Evolutionary conservation across 352 stramenopile species (phyloP), one percentile per base, ranked within the genome.

Genomic region (Phytophthora sp.): DNA sequence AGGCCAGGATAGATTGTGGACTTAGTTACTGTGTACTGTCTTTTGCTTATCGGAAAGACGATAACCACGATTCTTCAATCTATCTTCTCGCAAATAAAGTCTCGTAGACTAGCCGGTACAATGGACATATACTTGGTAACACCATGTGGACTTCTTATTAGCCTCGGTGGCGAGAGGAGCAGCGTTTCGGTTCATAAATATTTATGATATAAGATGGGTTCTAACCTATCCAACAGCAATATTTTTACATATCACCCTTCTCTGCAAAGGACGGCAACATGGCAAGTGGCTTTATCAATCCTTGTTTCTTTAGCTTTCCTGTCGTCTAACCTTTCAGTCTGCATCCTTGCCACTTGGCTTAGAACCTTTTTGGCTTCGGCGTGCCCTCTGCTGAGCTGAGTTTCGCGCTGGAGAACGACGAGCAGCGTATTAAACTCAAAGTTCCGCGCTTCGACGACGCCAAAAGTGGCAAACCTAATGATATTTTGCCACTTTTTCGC

Each of bases 311-410:
- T 46, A 21, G 4, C 51, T 36, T 49, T 16, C 13, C 24, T 27
- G 2, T 26, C 24, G 35, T 29, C 39, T 49, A 42, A 42, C 41
- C 2, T 13, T 49, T 42, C 26, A 3, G 20, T 52, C 16, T 31
- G 7, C 3, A 18, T 47, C 18, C 26, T 42, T 58, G 20, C 21
- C 20, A 31, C 24, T 59, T 38, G 39, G 36, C 12, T 45, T 49
- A 89, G 80, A 88, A 78, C 54, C 66, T 90, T 12, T 83, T 90
- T 16, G 74, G 67, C 57, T 88, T 90, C 45, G 79, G 81, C 1
- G 57, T 72, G 12, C 60, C 81, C 15, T 69, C 77, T 12, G 77
- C 71, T 3, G 69, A 77, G 54, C 62, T 90, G 5, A 46, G 35
- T n/a, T 65, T 90, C 21, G 27, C 71, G 46, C 56, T 90, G 3